Evolutionary conservation across 2,329 filamentous ascomycete species (phyloP), one percentile per base, ranked within the genome.

Genomic region (Cadophora sp.): DNA sequence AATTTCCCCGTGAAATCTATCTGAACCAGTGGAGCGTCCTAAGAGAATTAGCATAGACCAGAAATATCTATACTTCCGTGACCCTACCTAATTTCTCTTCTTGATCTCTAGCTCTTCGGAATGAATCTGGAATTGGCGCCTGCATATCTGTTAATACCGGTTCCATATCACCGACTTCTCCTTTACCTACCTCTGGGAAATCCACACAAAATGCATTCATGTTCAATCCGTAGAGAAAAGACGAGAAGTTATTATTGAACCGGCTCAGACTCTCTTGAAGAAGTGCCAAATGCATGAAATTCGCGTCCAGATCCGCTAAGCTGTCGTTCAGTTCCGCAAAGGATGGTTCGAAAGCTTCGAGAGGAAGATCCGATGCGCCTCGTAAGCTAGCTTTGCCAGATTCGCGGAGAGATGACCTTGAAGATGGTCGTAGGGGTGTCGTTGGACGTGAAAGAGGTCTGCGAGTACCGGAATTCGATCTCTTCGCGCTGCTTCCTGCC

Each of bases 141-240:
- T 96, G 13, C 39, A 47, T 56, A n/a, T 3, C 33, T 47, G 43
- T 71, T 53, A 68, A 64, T 45, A 55, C 14, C 14, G n/a, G 9
- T 48, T 48, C n/a, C 45, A n/a, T 22, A 11, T 8, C 9, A 8
- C n/a, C 18, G 9, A 20, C 45, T 20, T 20, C 22, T 11, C 4
- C 58, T 4, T 43, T 24, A 65, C 78, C 61, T 81, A 94, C 94
- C 87, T 99, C 96, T 0, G 94, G 92, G 72, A 97, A 99, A 79
- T 99, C 96, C 39, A 98, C 94, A 78, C 95, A 98, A 78, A 98
- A 99, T 1, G 96, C 96, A 79, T 97, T 98, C 94, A 99, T 97
- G 77, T 98, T 98, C 78, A 99, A 80, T 1, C 96, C 96, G 75
- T 98, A 99, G 55, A 99, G 81, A 75, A 99, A 98, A 73, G 91